These are phyloP conservation scores for Hydnum rufescens DNA, from an alignment of 768 basidiomycete genomes.

Conservation along the genomic window DNA sequence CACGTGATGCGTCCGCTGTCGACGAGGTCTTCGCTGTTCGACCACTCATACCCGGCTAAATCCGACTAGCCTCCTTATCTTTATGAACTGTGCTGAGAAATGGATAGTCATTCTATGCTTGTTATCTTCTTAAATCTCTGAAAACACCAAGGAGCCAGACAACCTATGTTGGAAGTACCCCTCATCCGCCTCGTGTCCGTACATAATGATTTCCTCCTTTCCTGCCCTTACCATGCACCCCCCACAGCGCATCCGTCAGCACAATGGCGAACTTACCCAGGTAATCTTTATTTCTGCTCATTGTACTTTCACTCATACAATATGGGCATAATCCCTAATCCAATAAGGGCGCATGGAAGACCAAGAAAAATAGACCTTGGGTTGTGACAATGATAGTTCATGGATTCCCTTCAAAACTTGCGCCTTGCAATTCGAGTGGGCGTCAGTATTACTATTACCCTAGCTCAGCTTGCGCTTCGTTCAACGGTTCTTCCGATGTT, in stretches of 20 bases:
- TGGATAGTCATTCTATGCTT: conserved; percentile 43
- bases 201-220: not conserved
- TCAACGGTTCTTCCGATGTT: too few relatives aligned
- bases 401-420: conserved; percentile 61
- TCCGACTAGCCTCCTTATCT: not conserved
- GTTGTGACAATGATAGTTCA: conserved; percentile 73
- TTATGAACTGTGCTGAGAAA: not conserved
- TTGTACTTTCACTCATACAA: too few relatives aligned
- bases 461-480: not conserved
- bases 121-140: conserved; percentile 58
- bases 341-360: conserved; percentile 57
- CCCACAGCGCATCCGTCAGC: conserved; percentile 28
- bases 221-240: conserved; percentile 1
- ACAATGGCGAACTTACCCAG: conserved; percentile 59
- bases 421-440: conserved; percentile 69
- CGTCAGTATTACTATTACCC: conserved; percentile 3
- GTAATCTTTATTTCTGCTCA: too few relatives aligned
- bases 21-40: conserved; percentile 14
- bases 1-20: too few relatives aligned
- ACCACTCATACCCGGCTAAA: conserved; percentile 28
- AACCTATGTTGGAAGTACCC: conserved; percentile 62
- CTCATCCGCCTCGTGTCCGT: conserved; percentile 31
- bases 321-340: too few relatives aligned
- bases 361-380: conserved; percentile 44
- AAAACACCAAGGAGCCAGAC: conserved; percentile 30